These are phyloP conservation scores for Aspergillus hortae DNA, from an alignment of 2,329 filamentous ascomycete species.

Conservation along the genomic window DNA sequence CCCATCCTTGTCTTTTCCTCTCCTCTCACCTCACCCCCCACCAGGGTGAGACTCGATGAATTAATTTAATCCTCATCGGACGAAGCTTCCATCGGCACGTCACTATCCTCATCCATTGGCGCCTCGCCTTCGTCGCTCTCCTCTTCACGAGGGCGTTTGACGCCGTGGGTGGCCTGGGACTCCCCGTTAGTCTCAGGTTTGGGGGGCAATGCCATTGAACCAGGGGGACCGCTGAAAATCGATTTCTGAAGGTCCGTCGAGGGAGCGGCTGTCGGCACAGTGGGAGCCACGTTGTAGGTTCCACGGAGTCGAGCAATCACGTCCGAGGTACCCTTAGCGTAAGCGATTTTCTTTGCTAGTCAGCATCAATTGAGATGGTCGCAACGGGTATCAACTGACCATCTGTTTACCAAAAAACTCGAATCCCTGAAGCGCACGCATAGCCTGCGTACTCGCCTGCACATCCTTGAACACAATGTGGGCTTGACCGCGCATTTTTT, in stretches of 20 bases:
- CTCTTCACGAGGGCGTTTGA: constrained; percentile 69
- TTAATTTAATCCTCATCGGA: constrained; percentile 65
- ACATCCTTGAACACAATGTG: constrained; percentile 88
- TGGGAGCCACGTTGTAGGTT: constrained; percentile 65
- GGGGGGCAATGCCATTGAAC: constrained; percentile 41
- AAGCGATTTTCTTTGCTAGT: constrained; percentile 70
- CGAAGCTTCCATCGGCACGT: constrained; percentile 67
- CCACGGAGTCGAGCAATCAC: constrained; percentile 88
- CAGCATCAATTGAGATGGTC: constrained; percentile 1
- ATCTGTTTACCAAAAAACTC: constrained; percentile 81
- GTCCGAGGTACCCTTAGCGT: constrained; percentile 85
- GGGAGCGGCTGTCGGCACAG: constrained; percentile 53
- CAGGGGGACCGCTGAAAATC: constrained; percentile 66
- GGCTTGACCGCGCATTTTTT: constrained; percentile 92
- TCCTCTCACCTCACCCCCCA: constrained; percentile 4
- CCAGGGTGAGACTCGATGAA: background rate
- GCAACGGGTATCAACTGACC: constrained; percentile 53
- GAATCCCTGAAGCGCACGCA: constrained; percentile 82
- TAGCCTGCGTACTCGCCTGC: constrained; percentile 87
- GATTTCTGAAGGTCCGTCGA: constrained; percentile 74
- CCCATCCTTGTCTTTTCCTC: constrained; percentile 12
- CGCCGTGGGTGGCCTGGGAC: constrained; percentile 50
- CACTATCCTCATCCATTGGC: constrained; percentile 65
- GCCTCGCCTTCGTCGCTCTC: constrained; percentile 52
- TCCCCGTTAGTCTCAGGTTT: constrained; percentile 49